Evolutionary conservation across 2,329 filamentous ascomycete species (phyloP).

Genomic region (Neobulgaria alba): DNA sequence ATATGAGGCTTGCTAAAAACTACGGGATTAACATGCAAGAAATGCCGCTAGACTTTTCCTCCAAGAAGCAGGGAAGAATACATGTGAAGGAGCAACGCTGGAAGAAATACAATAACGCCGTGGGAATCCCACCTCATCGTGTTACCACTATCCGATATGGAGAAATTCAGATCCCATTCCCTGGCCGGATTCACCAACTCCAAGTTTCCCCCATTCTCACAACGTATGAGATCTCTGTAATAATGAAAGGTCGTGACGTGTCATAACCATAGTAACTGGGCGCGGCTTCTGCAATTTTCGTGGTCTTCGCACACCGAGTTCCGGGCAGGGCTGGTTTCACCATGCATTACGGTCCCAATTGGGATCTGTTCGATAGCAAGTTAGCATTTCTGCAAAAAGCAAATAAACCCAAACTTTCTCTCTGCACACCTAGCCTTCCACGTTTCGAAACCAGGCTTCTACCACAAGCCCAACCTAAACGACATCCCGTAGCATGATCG

Average conservation of each 20-base stretch:
- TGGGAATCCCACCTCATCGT: not conserved
- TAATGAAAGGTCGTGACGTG: constrained; percentile 17
- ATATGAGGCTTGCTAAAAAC: no score
- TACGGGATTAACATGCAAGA: constrained; percentile 3
- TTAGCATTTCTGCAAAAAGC: constrained; percentile 15
- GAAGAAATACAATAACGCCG: constrained; percentile 8
- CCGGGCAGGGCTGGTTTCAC: constrained; percentile 39
- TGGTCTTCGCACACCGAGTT: constrained; percentile 25
- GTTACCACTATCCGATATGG: constrained; percentile 7
- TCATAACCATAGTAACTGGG: constrained; percentile 19
- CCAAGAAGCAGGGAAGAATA: constrained; percentile 2
- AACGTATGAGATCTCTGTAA: constrained; percentile 20
- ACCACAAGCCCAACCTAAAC: no score
- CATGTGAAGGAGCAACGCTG: constrained; percentile 14
- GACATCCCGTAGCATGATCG: no score
- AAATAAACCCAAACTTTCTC: not conserved
- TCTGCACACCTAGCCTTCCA: not conserved
- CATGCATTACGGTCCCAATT: constrained; percentile 90
- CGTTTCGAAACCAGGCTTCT: not conserved
- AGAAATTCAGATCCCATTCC: constrained; percentile 3
- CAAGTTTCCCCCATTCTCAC: constrained; percentile 13
- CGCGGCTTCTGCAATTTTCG: constrained; percentile 38
- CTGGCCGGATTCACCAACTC: not conserved
- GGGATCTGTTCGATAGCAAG: constrained; percentile 45
- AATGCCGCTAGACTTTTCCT: constrained; percentile 9